Evolutionary conservation across 495 filamentous ascomycete species (phyloP).

Genomic region (Eremomyces bilateralis): DNA sequence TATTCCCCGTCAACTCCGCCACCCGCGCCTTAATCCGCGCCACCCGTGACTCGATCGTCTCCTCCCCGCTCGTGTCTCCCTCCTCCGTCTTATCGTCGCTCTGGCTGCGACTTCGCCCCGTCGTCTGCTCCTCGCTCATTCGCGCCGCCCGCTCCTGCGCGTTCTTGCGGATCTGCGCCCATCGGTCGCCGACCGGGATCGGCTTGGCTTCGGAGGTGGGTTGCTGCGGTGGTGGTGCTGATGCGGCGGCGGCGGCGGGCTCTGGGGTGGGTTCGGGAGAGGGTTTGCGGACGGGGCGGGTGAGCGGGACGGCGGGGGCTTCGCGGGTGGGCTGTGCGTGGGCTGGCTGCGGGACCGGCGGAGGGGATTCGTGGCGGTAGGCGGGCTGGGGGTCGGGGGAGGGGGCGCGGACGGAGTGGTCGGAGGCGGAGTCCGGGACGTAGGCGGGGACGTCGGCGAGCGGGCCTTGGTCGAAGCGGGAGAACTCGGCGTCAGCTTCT

Average conservation of each 20-base stretch:
- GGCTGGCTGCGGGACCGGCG: slow-evolving; percentile 9
- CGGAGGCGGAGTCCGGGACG: slow-evolving; percentile 40
- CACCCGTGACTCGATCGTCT: slow-evolving; percentile 91
- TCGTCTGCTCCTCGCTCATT: slow-evolving; percentile 36
- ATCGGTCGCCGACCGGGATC: too few species aligned
- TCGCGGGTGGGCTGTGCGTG: too few species aligned
- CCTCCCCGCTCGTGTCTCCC: slow-evolving; percentile 79
- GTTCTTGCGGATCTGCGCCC: slow-evolving; percentile 91
- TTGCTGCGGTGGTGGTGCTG: not conserved
- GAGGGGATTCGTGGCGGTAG: slow-evolving; percentile 1
- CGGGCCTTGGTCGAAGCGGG: slow-evolving; percentile 78
- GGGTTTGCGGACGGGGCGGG: too few species aligned
- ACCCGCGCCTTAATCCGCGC: slow-evolving; percentile 95
- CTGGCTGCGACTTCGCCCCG: slow-evolving; percentile 22
- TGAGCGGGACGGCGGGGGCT: not conserved
- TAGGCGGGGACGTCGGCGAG: slow-evolving; percentile 73
- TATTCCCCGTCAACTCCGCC: slow-evolving; percentile 74
- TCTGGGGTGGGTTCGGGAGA: not conserved
- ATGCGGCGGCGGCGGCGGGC: not conserved
- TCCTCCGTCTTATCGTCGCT: slow-evolving; percentile 41
- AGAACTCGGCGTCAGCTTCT: slow-evolving; percentile 49
- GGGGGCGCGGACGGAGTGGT: slow-evolving; percentile 15
- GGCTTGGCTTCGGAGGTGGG: too few species aligned
- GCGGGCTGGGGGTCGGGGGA: not conserved
- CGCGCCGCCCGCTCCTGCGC: slow-evolving; percentile 53